Base-by-base conservation (phyloP, 2,329 filamentous ascomycete genomes). In the Exophiala bonariae region DNA sequence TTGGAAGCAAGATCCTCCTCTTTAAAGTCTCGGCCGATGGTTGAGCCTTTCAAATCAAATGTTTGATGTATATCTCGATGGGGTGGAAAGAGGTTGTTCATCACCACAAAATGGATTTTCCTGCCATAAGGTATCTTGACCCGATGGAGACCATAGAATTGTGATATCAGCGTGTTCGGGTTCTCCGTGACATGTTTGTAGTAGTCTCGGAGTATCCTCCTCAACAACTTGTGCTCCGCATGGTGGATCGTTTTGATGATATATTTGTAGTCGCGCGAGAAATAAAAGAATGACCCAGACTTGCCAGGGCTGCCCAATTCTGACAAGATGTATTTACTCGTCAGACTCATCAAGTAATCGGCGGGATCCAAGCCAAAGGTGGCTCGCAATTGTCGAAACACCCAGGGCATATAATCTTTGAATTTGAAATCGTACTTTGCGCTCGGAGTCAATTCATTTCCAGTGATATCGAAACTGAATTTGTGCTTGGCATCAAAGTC, bases 371-470 rank as follows among this genome's bases (percentile, higher is more conserved):
- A 81, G 60, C 86, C 83, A 74, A 99, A 99, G 54, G 86, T 86
- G 39, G 83, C 77, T 57, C 93, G 87, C 34, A 99, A 79, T 70
- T 90, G 89, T 62, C 93, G 89, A 71, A 99, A 99, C 49, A 99
- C 93, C 91, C 92, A 97, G 47, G 93, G 93, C n/a, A 92, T 92
- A 69, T 99, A 99, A 72, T 99, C 93, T 74, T 99, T 99, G 79
- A 99, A 99, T 71, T 99, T 99, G 83, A 99, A 99, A 73, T 99
- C 93, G 75, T 99, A 99, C 72, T 99, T 97, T 59, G 93, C 91
- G 53, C 92, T 96, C 17, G 93, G 93, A 4, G 95, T 95, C 66
- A 99, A 77, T 74, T 99, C 93, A 67, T 96, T 96, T 56, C 93
- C 93, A 57, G 91, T 95, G 28, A 97, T 95, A 70, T 97, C 93